These are phyloP conservation scores for Apocynum venetum DNA, from an alignment of 257 asterid genomes.

Conservation along the genomic window DNA sequence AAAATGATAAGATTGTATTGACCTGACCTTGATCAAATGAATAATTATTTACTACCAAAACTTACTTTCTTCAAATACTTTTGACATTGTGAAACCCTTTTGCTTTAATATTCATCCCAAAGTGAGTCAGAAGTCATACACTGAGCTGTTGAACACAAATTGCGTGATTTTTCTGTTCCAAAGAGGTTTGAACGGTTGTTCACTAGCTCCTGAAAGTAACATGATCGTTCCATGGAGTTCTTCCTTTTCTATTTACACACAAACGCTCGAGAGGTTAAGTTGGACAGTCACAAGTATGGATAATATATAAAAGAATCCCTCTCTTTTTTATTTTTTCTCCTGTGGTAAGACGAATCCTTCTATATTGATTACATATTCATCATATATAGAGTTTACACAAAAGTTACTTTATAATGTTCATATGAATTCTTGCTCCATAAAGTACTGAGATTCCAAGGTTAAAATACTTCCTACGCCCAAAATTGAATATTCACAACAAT, in stretches of 20 bases:
- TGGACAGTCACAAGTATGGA: too few species aligned
- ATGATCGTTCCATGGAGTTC: not conserved
- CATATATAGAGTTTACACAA: not conserved
- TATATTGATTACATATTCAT: not conserved
- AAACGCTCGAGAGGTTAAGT: too few species aligned
- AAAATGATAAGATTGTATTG: not conserved
- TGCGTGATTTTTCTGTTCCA: not conserved
- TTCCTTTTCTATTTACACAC: not conserved
- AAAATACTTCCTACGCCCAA: not conserved
- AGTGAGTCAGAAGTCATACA: slow-evolving; percentile 7
- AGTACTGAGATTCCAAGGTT: not conserved
- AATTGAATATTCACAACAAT: too few species aligned
- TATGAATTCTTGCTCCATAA: not conserved
- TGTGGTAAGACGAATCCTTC: too few species aligned
- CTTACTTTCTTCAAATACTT: slow-evolving; percentile 11
- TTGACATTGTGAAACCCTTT: slow-evolving; percentile 22
- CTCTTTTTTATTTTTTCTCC: too few species aligned
- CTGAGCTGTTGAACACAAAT: slow-evolving; percentile 15
- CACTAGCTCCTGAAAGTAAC: slow-evolving; percentile 12
- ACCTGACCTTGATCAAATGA: slow-evolving; percentile 9
- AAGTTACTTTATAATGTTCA: not conserved
- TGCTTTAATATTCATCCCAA: slow-evolving; percentile 5
- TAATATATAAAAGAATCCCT: too few species aligned
- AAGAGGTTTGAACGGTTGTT: slow-evolving; percentile 5
- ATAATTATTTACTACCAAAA: not conserved